A percentile compares a stretch with the other conserved stretches of the same genome.
phyloP scores from a whole-genome alignment of 1,284 basidiomycete genomes.

The Apiotrichum siamense region DNA sequence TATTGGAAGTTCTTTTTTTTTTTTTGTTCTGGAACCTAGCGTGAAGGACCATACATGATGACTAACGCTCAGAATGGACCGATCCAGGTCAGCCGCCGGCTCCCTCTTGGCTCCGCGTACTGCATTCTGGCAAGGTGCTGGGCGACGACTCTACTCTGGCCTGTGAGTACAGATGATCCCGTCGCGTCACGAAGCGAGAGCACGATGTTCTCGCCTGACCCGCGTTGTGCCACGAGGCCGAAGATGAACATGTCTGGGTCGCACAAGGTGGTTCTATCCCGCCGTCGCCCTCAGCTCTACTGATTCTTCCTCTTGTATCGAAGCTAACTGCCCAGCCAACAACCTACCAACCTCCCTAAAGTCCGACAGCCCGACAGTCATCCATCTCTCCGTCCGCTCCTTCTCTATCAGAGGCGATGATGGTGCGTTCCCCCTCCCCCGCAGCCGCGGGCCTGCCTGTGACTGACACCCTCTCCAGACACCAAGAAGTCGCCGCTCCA shows the following conservation, averaged over 20 bases:
- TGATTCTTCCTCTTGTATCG: too few relatives aligned
- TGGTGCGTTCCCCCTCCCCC: conserved; percentile 20
- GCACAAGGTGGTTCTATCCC: too few relatives aligned
- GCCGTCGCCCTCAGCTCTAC: too few relatives aligned
- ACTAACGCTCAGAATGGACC: conserved; percentile 72
- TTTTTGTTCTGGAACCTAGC: too few relatives aligned
- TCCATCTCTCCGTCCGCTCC: conserved; percentile 71
- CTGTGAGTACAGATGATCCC: conserved; percentile 51
- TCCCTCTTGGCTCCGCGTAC: conserved; percentile 67
- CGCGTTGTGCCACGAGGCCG: too few relatives aligned
- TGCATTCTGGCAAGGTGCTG: conserved; percentile 74
- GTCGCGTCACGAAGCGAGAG: not conserved
- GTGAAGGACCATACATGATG: too few relatives aligned
- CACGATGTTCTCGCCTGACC: not conserved
- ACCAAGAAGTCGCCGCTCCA: conserved; percentile 10
- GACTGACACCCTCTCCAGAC: not conserved
- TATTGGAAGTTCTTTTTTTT: too few relatives aligned
- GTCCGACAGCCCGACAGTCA: conserved; percentile 57
- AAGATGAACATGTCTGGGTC: too few relatives aligned
- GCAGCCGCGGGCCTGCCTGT: too few relatives aligned
- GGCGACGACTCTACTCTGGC: conserved; percentile 72
- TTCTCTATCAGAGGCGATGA: conserved; percentile 46
- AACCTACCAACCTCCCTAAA: conserved; percentile 39
- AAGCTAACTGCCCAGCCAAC: conserved; percentile 25
- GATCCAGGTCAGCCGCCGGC: conserved; percentile 63